Base-by-base conservation (phyloP, 306 rosid genomes). In the Ormosia emarginata region DNA sequence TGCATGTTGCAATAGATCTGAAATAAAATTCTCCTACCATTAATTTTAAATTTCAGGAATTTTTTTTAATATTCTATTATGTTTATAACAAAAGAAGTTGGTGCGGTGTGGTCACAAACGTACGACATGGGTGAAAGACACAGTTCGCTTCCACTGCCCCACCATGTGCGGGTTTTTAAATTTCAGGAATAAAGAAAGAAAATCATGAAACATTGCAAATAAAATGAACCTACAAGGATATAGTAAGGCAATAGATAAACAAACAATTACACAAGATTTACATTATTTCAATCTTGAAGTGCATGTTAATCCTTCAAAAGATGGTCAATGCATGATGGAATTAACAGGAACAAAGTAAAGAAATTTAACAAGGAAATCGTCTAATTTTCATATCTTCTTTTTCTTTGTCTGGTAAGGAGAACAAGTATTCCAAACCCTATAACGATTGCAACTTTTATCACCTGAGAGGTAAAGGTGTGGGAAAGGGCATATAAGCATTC, bases 351-450 rank as follows among this genome's bases (percentile, higher is more conserved):
- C 36, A 56, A 44, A 34, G 15, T 36, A 15, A 49, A 72, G 59
- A 79, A 59, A 43, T 33, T 32, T 74, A 52, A 14, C 66, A 5
- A 71, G 41, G 63, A 75, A 62, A 50, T 69, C 1, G 49, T 41
- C 13, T 63, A 78, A 8, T 57, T 32, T 74, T 7, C 49, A 5
- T 80, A 85, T 93, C 94, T 86, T 73, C 71, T 76, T 71, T 69
- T 89, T 75, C 91, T 85, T 57, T 90, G 94, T 83, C 99, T 91
- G 10, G 93, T 86, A 24, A 95, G 79, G 64, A 95, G 86, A 88
- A 95, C 97, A 58, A 93, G 91, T 43, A 90, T 41, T 73, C 97
- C 99, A 74, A 95, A 95, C 74, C 98, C 98, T 40, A 88, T 18
- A 80, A 92, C 83, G 71, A 90, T 80, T 86, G 94, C 98, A 88